Conservation (phyloP, 1,284 basidiomycete genomes). For the Boletellus sp. region DNA sequence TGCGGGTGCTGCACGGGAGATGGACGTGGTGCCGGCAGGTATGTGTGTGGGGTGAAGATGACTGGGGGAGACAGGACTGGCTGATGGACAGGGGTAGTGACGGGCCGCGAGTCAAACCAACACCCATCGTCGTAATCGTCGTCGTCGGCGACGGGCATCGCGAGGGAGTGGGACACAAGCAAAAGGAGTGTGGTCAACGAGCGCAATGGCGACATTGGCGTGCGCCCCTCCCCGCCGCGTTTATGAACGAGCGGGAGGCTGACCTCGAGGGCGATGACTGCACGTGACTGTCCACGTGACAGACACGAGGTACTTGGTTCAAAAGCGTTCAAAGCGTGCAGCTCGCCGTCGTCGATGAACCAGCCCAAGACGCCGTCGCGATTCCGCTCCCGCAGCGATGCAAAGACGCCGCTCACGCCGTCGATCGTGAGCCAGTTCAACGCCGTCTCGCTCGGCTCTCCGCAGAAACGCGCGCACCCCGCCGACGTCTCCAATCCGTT, state of each 20-base stretch:
- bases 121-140: slow-evolving; percentile 7
- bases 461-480: slow-evolving; percentile 38
- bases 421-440: slow-evolving; percentile 57
- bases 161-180: slow-evolving; percentile 1
- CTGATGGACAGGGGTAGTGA: background rate
- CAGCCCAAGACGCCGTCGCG: slow-evolving; percentile 63
- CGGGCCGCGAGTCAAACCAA: background rate
- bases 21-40: slow-evolving; percentile 6
- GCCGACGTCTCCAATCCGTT: slow-evolving; percentile 63
- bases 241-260: slow-evolving; percentile 23
- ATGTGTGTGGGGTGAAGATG: slow-evolving; percentile 20
- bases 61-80: background rate
- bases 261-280: slow-evolving; percentile 10
- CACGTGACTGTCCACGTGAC: slow-evolving; percentile 28
- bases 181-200: slow-evolving; percentile 22
- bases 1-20: slow-evolving; percentile 11
- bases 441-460: slow-evolving; percentile 47
- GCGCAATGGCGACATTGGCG: slow-evolving; percentile 16
- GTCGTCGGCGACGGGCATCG: slow-evolving; percentile 14
- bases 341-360: slow-evolving; percentile 17
- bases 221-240: background rate
- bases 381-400: slow-evolving; percentile 63
- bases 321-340: slow-evolving; percentile 2
- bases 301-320: slow-evolving; percentile 9
- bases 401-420: slow-evolving; percentile 69